Evolutionary conservation across 2,329 filamentous ascomycete species (phyloP).

Genomic region (Cadophora sp.): DNA sequence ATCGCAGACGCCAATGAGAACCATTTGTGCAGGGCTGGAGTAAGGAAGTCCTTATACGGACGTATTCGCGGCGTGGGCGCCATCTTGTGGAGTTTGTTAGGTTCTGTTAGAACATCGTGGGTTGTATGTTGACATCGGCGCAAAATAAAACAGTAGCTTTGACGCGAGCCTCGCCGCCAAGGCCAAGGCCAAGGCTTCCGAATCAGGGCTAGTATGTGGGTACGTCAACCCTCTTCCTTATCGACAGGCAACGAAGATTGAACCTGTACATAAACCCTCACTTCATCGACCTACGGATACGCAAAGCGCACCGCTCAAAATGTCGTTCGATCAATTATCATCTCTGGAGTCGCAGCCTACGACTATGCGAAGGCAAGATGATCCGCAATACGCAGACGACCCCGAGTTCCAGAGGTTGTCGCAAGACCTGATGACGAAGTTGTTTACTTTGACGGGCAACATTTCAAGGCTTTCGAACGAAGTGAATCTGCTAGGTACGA

Average conservation of each 20-base stretch:
- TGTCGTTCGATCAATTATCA: slow-evolving; percentile 92
- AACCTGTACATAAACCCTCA: slow-evolving; percentile 26
- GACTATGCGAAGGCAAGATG: slow-evolving; percentile 70
- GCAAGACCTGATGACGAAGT: slow-evolving; percentile 81
- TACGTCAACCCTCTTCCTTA: slow-evolving; percentile 37
- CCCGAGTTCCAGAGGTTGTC: slow-evolving; percentile 89
- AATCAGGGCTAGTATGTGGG: slow-evolving; percentile 18
- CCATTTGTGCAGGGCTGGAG: slow-evolving; percentile 84
- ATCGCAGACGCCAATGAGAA: slow-evolving; percentile 80
- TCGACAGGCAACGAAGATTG: slow-evolving; percentile 34
- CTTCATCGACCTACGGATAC: background rate
- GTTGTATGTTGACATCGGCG: slow-evolving; percentile 21
- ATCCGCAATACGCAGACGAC: slow-evolving; percentile 84
- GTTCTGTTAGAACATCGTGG: slow-evolving; percentile 35
- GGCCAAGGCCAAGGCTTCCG: slow-evolving; percentile 24
- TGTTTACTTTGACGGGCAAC: slow-evolving; percentile 88
- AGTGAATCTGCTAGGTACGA: slow-evolving; percentile 84
- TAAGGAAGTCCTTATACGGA: slow-evolving; percentile 76
- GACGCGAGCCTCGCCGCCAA: slow-evolving; percentile 24
- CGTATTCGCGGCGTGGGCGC: slow-evolving; percentile 45
- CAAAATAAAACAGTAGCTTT: slow-evolving; percentile 36
- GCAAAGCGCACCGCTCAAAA: slow-evolving; percentile 48
- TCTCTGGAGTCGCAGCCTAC: slow-evolving; percentile 83
- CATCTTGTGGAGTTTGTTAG: slow-evolving; percentile 34
- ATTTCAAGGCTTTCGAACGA: slow-evolving; percentile 86